Evolutionary conservation across 139 green algal species (phyloP).

Genomic region (Eudorina sp.): DNA sequence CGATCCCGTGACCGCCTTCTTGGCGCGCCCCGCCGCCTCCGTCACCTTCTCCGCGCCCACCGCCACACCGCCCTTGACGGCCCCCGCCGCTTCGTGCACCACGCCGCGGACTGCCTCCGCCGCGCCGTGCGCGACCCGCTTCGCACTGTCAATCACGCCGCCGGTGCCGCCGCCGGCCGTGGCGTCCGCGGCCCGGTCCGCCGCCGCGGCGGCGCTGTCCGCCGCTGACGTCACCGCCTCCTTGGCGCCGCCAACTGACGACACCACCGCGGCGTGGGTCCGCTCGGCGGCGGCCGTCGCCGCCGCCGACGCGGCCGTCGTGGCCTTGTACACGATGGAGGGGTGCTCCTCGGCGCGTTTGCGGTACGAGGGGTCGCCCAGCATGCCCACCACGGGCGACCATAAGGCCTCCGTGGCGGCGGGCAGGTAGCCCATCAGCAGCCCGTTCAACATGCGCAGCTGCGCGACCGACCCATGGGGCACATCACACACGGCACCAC

Average conservation of each 20-base stretch:
- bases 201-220: background rate
- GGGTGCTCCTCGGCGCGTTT: slow-evolving; percentile 31
- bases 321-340: slow-evolving; percentile 3
- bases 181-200: background rate
- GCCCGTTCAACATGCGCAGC: background rate
- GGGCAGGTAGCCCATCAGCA: slow-evolving; percentile 20
- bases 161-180: background rate
- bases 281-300: background rate
- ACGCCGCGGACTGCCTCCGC: slow-evolving; percentile 1
- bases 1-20: background rate
- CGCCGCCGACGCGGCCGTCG: background rate
- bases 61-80: slow-evolving; percentile 29
- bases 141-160: background rate
- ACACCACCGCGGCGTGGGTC: background rate
- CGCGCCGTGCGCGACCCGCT: background rate
- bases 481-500: too few relatives aligned
- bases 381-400: background rate
- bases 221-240: background rate
- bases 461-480: too few relatives aligned
- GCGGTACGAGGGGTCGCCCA: slow-evolving; percentile 32
- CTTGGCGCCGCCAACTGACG: background rate
- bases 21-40: background rate
- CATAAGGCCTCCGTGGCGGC: slow-evolving; percentile 29
- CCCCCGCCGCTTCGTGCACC: background rate
- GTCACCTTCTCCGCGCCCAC: slow-evolving; percentile 16